phyloP scores from a whole-genome alignment of 441 rosid genomes.

The Populus tomentosa region DNA sequence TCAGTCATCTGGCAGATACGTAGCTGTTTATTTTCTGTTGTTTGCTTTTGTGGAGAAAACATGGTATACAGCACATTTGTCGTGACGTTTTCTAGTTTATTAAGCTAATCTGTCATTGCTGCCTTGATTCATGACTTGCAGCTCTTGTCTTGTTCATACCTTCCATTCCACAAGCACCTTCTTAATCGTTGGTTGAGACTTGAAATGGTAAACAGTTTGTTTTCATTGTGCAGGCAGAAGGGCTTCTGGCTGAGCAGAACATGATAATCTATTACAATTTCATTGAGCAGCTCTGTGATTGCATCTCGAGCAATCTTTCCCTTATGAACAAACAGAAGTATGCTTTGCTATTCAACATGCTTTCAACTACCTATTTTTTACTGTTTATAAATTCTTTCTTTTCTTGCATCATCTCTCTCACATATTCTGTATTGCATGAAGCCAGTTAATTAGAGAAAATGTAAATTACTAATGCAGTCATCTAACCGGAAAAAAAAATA shows the following conservation, averaged over 20 bases:
- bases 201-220: too few species aligned
- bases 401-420: background rate
- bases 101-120: background rate
- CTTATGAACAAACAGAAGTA: constrained; percentile 47
- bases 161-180: constrained; percentile 6
- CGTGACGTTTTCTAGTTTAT: background rate
- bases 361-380: background rate
- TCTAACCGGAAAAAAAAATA: too few species aligned
- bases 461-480: background rate
- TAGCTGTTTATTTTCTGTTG: background rate
- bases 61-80: background rate
- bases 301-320: too few species aligned
- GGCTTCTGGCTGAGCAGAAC: too few species aligned
- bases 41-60: background rate
- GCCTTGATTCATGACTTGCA: background rate
- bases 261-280: too few species aligned
- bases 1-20: background rate
- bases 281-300: too few species aligned
- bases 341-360: background rate
- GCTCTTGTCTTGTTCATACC: background rate
- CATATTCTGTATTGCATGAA: background rate
- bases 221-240: too few species aligned
- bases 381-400: background rate
- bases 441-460: background rate
- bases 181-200: background rate